phyloP scores from a whole-genome alignment of 2,329 filamentous ascomycete species.

The Chaetomium globosum region DNA sequence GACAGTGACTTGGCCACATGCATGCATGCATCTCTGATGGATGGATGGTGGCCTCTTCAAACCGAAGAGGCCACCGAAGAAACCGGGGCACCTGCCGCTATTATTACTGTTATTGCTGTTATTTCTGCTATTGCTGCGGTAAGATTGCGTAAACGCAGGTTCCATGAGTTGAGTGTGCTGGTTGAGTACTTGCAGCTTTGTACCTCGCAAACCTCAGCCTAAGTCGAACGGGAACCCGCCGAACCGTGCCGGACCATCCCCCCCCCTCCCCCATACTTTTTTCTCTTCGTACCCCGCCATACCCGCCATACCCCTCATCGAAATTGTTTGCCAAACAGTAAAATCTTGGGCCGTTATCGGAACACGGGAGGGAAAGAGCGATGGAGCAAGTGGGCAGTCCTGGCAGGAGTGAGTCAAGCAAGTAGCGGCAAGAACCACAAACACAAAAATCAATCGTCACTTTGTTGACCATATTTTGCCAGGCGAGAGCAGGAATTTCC shows the following conservation, averaged over 20 bases:
- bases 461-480: conserved; percentile 16
- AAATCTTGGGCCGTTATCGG: conserved; percentile 28
- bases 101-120: background rate
- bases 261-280: background rate
- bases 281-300: conserved; percentile 17
- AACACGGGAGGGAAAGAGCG: conserved; percentile 12
- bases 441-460: conserved; percentile 10
- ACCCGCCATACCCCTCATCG: conserved; percentile 17
- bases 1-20: conserved; percentile 14
- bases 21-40: conserved; percentile 10
- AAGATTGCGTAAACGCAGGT: conserved; percentile 3
- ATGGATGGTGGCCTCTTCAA: conserved; percentile 1
- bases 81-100: background rate
- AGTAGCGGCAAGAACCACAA: background rate
- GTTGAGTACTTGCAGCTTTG: conserved; percentile 4
- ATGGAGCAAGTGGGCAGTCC: background rate
- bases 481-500: conserved; percentile 21
- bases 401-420: conserved; percentile 1
- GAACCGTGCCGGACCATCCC: conserved; percentile 1
- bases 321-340: conserved; percentile 13
- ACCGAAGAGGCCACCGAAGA: background rate
- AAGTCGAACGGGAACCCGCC: conserved; percentile 11
- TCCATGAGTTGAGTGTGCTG: background rate
- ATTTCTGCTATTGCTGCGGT: conserved; percentile 1
- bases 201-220: conserved; percentile 13